These are phyloP conservation scores for Colletotrichum tropicicola DNA, from an alignment of 2,329 filamentous ascomycete species.

Conservation along the genomic window DNA sequence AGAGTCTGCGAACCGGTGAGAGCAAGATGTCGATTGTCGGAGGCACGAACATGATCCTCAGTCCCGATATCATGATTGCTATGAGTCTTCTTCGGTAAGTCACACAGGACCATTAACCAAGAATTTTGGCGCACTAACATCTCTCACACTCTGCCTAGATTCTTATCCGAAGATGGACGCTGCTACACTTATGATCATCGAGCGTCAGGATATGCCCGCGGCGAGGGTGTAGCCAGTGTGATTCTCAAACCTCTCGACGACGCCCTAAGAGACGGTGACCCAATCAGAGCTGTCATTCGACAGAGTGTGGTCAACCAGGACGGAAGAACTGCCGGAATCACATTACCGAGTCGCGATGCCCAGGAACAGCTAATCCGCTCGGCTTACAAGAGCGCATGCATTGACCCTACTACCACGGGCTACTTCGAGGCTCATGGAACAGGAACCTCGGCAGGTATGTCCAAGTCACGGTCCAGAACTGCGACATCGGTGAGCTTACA, in stretches of 20 bases:
- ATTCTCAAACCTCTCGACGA: conserved; percentile 54
- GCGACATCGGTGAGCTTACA: not conserved
- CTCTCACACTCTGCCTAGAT: not conserved
- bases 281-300: conserved; percentile 45
- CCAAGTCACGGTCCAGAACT: not conserved
- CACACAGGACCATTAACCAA: not conserved
- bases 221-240: conserved; percentile 38
- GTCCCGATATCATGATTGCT: not conserved
- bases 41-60: too few relatives aligned
- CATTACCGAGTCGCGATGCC: conserved; percentile 44
- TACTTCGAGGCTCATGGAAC: conserved; percentile 34
- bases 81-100: not conserved
- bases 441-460: conserved; percentile 40
- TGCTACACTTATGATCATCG: not conserved
- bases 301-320: conserved; percentile 47
- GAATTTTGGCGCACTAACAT: not conserved
- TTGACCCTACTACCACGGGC: conserved; percentile 30
- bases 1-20: not conserved
- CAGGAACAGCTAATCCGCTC: conserved; percentile 42
- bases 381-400: conserved; percentile 37
- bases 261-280: conserved; percentile 50
- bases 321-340: conserved; percentile 52
- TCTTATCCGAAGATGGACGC: not conserved
- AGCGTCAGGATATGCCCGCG: not conserved
- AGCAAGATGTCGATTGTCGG: not conserved